A percentile compares a stretch with the other conserved stretches of the same genome.
These are phyloP conservation scores for Eucalyptus decipiens DNA, from an alignment of 345 rosid genomes.

Conservation along the genomic window DNA sequence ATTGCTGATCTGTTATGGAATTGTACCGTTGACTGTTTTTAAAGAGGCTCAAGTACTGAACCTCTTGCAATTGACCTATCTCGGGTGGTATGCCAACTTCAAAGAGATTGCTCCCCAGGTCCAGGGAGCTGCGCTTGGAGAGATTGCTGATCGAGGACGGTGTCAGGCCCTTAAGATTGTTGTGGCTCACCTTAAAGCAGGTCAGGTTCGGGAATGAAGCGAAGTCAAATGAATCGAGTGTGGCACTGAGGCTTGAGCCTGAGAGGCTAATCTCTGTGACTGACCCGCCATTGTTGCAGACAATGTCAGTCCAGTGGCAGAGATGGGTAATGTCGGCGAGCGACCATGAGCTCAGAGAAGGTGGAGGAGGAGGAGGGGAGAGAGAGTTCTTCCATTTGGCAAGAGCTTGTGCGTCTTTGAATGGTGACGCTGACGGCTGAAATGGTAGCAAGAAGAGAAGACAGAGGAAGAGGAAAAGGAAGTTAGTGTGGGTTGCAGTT, in stretches of 20 bases:
- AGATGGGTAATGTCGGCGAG: conserved; percentile 21
- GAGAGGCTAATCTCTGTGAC: conserved; percentile 26
- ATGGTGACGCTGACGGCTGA: conserved; percentile 15
- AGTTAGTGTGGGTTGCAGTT: background rate
- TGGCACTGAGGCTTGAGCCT: conserved; percentile 10
- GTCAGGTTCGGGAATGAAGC: conserved; percentile 31
- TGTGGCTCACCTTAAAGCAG: conserved; percentile 30
- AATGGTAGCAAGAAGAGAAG: conserved; percentile 6
- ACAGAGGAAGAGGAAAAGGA: background rate
- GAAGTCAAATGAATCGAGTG: conserved; percentile 32
- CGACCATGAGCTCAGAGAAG: conserved; percentile 50
- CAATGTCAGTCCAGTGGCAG: conserved; percentile 54
- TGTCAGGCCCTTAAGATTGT: conserved; percentile 8
- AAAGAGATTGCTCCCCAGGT: background rate
- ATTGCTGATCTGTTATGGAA: conserved; percentile 30
- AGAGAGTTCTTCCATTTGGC: conserved; percentile 26
- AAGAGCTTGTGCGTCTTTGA: conserved; percentile 50
- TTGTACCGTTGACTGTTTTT: background rate
- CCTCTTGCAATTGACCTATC: background rate
- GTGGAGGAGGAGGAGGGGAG: background rate
- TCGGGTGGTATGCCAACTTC: background rate
- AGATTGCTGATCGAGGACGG: background rate
- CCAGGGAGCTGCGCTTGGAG: background rate
- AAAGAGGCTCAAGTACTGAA: background rate
- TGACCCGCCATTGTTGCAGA: conserved; percentile 9